Base-by-base conservation (phyloP, 2,329 filamentous ascomycete genomes). In the Trichophyton mentagrophytes region DNA sequence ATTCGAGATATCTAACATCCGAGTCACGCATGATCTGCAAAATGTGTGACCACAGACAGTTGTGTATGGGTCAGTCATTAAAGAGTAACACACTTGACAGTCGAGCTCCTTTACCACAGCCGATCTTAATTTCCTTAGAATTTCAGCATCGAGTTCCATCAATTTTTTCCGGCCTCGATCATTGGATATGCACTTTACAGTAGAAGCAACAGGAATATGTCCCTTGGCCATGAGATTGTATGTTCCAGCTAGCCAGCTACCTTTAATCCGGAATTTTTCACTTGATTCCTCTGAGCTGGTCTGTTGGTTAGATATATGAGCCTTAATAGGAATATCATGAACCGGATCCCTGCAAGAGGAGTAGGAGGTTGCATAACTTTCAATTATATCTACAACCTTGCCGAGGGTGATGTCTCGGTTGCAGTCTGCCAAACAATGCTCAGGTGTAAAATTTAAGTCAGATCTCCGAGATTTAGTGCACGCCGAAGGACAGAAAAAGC, bases 41-140 rank as follows among this genome's bases (percentile, higher is more conserved):
- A 93, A 92, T 0, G 90, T 96, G 71, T 96, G 91, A 1, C 91
- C 91, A 67, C 91, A 96, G 1, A 83, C 80, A 0, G 89, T 95
- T 0, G 90, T 96, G 58, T 91, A 77, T 0, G 91, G 90, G 63
- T 95, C 88, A 63, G 90, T 77, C 70, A 92, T 87, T 22, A 95
- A 73, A 46, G 85, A 82, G 71, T 92, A 95, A 73, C 91, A 96
- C 62, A 96, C 85, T 67, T 93, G 89, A 66, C 91, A 96, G 68
- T 96, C 90, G 68, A 95, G 77, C 69, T 95, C 90, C 15, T 79
- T 77, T 63, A 85, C 82, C 2, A 83, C 78, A 1, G 78, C 76
- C 27, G 86, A 81, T 66, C 84, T 83, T 13, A 93, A 69, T 38
- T 77, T 78, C 27, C 79, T 74, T 30, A 90, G 73, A 7, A 85